A percentile compares a stretch with the other conserved stretches of the same genome.
phyloP scores from a whole-genome alignment of 345 rosid species.

The Carallia brachiata region DNA sequence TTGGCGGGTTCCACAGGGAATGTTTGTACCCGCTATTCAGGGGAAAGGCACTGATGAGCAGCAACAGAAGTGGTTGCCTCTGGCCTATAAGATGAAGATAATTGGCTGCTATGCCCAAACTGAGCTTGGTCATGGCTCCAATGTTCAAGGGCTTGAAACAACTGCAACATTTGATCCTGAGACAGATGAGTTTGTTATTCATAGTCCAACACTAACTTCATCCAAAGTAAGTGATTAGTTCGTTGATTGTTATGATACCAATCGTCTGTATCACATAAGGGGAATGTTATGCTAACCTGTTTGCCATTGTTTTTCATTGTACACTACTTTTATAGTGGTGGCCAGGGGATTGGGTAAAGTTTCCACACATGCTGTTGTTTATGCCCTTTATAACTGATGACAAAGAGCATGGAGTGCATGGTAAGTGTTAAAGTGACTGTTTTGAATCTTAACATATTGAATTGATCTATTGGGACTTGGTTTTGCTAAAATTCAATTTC shows the following conservation, averaged over 20 bases:
- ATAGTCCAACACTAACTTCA: conserved; percentile 91
- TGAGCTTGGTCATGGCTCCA: conserved; percentile 99
- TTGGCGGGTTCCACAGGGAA: conserved; percentile 51
- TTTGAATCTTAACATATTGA: neutral
- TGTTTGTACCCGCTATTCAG: conserved; percentile 90
- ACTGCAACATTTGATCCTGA: conserved; percentile 91
- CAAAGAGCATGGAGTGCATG: conserved; percentile 81
- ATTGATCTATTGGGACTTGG: conserved; percentile 10
- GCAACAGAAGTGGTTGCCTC: conserved; percentile 83
- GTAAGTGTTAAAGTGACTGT: conserved; percentile 35
- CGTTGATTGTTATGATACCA: neutral
- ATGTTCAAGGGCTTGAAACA: conserved; percentile 97
- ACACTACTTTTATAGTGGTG: conserved; percentile 67
- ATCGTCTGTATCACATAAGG: neutral
- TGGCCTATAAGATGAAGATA: conserved; percentile 92
- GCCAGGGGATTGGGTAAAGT: conserved; percentile 98
- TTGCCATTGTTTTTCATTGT: neutral
- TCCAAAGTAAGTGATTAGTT: conserved; percentile 57
- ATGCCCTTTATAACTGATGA: conserved; percentile 82
- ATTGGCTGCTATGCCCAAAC: conserved; percentile 99
- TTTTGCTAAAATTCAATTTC: conserved; percentile 27
- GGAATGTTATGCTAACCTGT: neutral
- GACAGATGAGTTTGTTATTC: conserved; percentile 76
- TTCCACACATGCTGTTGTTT: conserved; percentile 88
- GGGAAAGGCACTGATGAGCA: conserved; percentile 97